Evolutionary conservation across 208 protist genomes (phyloP), one percentile per base, ranked within the genome.

Genomic region (Trichomonas vaginalis): DNA sequence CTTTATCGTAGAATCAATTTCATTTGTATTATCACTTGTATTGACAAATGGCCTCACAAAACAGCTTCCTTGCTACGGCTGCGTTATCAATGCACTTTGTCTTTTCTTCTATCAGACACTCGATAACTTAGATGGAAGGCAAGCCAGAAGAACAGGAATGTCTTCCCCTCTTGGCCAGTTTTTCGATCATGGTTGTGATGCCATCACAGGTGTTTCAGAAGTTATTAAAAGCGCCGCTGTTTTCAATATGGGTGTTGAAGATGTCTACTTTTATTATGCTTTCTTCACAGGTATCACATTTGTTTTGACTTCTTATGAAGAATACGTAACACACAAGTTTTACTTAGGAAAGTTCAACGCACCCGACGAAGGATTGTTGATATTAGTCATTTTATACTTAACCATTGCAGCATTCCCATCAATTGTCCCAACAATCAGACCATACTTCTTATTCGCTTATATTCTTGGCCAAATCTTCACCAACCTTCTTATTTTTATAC

Each of bases 111-210:
- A 96, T 51, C 96, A 96, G 46, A 96, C 95, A 39, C 32, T 96
- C 0, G 96, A 96, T 86, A 90, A 70, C 21, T 51, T 96, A 15
- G 96, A 96, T 95, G 96, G 96, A 17, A 96, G 95, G 32, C 96
- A 96, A 90, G 96, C 96, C 46, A 40, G 96, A 9, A 96, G 96
- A n/a, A 96, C 95, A 45, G 51, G 47, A 10, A 61, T 0, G 23
- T 95, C 82, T 32, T 96, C 96, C 4, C 45, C 96, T 12, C 95
- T 96, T 35, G 96, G 96, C 0, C 95, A 96, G 46, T 88, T 96
- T 23, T 96, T 96, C 48, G 96, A 96, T 51, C 96, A 96, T 96
- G 96, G 96, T 23, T 95, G 95, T 46, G 92, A 79, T 45, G 48
- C 95, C 0, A 87, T 80, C 32, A 49, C 92, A 9, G 86, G 86